Evolutionary conservation across 352 stramenopile genomes (phyloP).

Genomic region (Pythium rishiriense): DNA sequence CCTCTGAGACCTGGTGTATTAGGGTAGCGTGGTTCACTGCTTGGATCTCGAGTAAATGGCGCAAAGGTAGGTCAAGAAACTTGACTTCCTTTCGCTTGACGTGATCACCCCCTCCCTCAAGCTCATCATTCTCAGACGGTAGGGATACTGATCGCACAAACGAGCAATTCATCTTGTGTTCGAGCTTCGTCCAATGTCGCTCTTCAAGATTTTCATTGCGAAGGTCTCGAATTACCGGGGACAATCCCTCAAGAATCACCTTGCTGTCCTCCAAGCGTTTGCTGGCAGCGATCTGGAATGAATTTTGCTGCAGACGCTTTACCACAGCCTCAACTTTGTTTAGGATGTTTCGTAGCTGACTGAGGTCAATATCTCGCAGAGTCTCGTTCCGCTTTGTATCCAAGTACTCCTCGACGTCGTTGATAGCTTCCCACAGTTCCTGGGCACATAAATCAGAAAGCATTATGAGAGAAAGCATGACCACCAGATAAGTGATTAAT

Average conservation of each 20-base stretch:
- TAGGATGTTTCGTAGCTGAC: slow-evolving; percentile 36
- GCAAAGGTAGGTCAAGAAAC: slow-evolving; percentile 45
- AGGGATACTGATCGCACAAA: slow-evolving; percentile 19
- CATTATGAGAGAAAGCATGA: no score
- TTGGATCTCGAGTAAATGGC: slow-evolving; percentile 52
- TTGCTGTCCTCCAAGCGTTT: slow-evolving; percentile 44
- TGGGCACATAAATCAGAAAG: neutral
- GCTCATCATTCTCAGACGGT: neutral
- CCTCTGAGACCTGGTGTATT: slow-evolving; percentile 69
- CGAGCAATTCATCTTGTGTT: slow-evolving; percentile 63
- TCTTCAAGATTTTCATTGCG: slow-evolving; percentile 57
- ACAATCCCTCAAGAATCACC: slow-evolving; percentile 44
- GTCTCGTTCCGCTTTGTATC: slow-evolving; percentile 35
- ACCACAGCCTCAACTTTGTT: slow-evolving; percentile 28
- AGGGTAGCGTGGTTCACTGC: slow-evolving; percentile 37
- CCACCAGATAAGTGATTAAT: neutral
- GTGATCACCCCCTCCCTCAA: neutral
- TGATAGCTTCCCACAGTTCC: slow-evolving; percentile 62
- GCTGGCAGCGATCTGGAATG: slow-evolving; percentile 27
- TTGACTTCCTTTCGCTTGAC: slow-evolving; percentile 16
- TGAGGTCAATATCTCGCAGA: slow-evolving; percentile 45
- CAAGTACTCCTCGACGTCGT: slow-evolving; percentile 49
- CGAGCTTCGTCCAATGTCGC: slow-evolving; percentile 72
- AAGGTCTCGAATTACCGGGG: slow-evolving; percentile 58
- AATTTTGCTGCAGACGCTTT: slow-evolving; percentile 23